Evolutionary conservation across 495 filamentous ascomycete species (phyloP).

Genomic region (Aspergillus cavernicola): DNA sequence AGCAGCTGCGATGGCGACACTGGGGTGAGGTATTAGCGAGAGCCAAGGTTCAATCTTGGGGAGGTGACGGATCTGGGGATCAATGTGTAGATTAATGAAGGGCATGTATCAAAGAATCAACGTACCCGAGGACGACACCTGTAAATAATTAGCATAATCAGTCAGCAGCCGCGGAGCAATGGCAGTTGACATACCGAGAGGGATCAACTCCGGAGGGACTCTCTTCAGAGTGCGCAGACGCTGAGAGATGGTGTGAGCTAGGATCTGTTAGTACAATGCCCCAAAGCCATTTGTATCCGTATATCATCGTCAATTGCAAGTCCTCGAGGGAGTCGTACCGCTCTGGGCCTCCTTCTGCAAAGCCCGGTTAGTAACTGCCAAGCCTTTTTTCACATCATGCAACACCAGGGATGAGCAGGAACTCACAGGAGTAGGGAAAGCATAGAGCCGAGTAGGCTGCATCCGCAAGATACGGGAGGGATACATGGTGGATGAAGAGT

Average conservation of each 20-base stretch:
- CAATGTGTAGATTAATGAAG: conserved; percentile 17
- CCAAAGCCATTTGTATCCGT: neutral
- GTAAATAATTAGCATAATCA: conserved; percentile 14
- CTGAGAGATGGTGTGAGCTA: conserved; percentile 97
- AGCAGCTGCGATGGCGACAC: conserved; percentile 67
- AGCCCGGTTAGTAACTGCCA: conserved; percentile 30
- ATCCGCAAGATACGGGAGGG: conserved; percentile 57
- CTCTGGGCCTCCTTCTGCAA: conserved; percentile 76
- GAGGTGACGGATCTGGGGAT: conserved; percentile 5
- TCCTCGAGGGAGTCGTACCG: conserved; percentile 54
- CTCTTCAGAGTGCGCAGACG: conserved; percentile 80
- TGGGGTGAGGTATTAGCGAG: conserved; percentile 34
- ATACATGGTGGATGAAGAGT: conserved; percentile 52
- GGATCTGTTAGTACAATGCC: conserved; percentile 29
- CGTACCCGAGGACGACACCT: conserved; percentile 83
- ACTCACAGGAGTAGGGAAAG: conserved; percentile 79
- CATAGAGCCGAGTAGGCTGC: conserved; percentile 59
- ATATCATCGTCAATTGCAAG: conserved; percentile 16
- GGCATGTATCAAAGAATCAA: conserved; percentile 17
- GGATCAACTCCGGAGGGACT: conserved; percentile 91
- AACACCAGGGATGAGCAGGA: conserved; percentile 2
- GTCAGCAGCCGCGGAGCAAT: conserved; percentile 13
- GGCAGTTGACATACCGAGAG: conserved; percentile 78
- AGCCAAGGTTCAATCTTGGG: conserved; percentile 1
- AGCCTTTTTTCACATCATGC: conserved; percentile 15